Evolutionary conservation across 192 early-diverging fungal species (phyloP).

Genomic region (Coemansia sp.): DNA sequence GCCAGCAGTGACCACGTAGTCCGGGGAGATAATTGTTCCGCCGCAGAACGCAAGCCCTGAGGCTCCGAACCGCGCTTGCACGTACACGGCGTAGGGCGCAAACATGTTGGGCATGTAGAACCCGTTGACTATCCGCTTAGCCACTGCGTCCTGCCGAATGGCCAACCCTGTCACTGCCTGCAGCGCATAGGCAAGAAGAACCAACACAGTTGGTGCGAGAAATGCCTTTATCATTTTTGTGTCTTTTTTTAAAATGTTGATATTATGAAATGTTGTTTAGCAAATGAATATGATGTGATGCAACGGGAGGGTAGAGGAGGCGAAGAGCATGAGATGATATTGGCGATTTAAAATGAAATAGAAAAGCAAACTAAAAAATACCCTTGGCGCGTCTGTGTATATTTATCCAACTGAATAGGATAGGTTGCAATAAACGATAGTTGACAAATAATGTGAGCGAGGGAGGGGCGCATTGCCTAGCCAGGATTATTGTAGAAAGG

Average conservation of each 20-base stretch:
- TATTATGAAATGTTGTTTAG: too few species aligned
- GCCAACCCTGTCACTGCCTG: neutral
- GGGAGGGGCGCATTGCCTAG: neutral
- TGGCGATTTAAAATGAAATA: too few species aligned
- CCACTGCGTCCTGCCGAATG: constrained; percentile 1
- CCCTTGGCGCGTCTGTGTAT: too few species aligned
- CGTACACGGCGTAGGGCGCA: constrained; percentile 12
- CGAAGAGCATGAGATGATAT: too few species aligned
- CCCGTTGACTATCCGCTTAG: constrained; percentile 21
- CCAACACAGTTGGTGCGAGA: neutral
- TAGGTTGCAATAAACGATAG: too few species aligned
- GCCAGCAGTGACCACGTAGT: constrained; percentile 23
- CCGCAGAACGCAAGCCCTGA: constrained; percentile 14
- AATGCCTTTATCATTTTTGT: neutral
- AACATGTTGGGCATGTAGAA: constrained; percentile 9
- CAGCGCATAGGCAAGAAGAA: neutral
- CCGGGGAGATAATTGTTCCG: constrained; percentile 19
- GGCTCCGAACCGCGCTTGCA: neutral
- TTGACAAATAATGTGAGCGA: too few species aligned
- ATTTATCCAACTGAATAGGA: too few species aligned
- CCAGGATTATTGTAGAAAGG: neutral
- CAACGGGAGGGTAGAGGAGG: too few species aligned
- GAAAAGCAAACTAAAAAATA: too few species aligned
- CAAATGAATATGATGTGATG: too few species aligned
- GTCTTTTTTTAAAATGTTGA: neutral